Conservation (phyloP, 768 basidiomycete genomes). For the Leccinum fibrillosum region DNA sequence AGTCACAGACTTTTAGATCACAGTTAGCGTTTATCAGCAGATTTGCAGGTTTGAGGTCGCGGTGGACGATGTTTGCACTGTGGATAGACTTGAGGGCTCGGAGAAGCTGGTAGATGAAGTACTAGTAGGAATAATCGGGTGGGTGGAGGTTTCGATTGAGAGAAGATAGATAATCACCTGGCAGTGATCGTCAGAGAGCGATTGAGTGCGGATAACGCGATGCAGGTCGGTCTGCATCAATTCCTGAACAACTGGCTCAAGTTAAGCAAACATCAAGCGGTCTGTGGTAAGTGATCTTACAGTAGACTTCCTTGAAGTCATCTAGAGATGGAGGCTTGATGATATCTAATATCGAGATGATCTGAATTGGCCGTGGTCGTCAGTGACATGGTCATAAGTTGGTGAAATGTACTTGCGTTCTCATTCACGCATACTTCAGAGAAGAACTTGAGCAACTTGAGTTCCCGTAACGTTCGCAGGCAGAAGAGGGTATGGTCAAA, state of each 20-base stretch:
- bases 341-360: constrained; percentile 91
- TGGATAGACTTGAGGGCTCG: constrained; percentile 88
- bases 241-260: constrained; percentile 67
- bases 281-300: constrained; percentile 35
- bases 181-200: constrained; percentile 87
- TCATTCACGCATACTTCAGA: constrained; percentile 78
- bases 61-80: constrained; percentile 77
- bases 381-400: neutral
- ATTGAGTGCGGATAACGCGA: constrained; percentile 86
- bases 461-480: constrained; percentile 82
- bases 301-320: constrained; percentile 85
- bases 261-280: constrained; percentile 4
- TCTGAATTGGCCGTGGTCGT: constrained; percentile 41
- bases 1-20: constrained; percentile 87
- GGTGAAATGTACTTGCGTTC: constrained; percentile 47
- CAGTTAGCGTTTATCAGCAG: constrained; percentile 86
- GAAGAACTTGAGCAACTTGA: constrained; percentile 87
- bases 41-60: constrained; percentile 85
- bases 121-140: constrained; percentile 38
- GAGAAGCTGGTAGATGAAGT: constrained; percentile 82
- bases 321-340: constrained; percentile 74
- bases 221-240: constrained; percentile 91
- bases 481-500: constrained; percentile 95
- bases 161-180: constrained; percentile 43
- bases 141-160: neutral